These are phyloP conservation scores for Acorus calamus DNA, from an alignment of 106 monocot species.

Conservation along the genomic window DNA sequence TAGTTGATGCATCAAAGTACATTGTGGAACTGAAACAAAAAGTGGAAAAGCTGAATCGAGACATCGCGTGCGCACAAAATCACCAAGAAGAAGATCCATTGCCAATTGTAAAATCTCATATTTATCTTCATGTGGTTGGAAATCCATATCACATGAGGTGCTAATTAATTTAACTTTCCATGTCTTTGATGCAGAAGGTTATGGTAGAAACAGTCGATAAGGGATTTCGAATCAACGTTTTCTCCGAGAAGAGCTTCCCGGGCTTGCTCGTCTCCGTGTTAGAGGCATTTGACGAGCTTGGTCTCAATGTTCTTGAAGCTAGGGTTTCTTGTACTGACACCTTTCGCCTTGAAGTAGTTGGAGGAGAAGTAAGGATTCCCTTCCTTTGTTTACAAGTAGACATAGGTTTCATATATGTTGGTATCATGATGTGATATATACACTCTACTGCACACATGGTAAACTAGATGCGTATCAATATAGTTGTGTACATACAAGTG, in stretches of 20 bases:
- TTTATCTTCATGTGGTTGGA: too few species aligned
- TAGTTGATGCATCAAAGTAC: constrained; percentile 78
- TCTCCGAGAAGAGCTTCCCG: constrained; percentile 47
- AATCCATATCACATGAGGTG: not conserved
- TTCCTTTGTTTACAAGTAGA: too few species aligned
- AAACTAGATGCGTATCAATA: too few species aligned
- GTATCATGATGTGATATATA: too few species aligned
- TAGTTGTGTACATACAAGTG: too few species aligned
- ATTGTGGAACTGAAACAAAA: constrained; percentile 86
- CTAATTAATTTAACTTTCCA: too few species aligned
- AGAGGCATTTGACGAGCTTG: constrained; percentile 77
- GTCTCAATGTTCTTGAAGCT: constrained; percentile 76
- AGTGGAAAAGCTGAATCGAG: constrained; percentile 60
- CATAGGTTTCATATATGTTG: too few species aligned
- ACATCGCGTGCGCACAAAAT: constrained; percentile 34
- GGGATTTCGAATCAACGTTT: constrained; percentile 74
- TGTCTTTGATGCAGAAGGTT: constrained; percentile 33
- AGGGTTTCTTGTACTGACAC: constrained; percentile 79
- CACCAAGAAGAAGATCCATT: constrained; percentile 11
- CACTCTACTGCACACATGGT: too few species aligned
- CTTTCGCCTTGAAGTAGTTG: constrained; percentile 88
- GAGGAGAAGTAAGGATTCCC: constrained; percentile 59
- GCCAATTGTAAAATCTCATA: constrained; percentile 28
- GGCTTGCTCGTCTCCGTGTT: constrained; percentile 77
- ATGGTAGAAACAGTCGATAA: constrained; percentile 70